A percentile compares a stretch with the other conserved stretches of the same genome.
These are phyloP conservation scores for Globisporangium takayamanum DNA, from an alignment of 352 stramenopile species.

Conservation along the genomic window DNA sequence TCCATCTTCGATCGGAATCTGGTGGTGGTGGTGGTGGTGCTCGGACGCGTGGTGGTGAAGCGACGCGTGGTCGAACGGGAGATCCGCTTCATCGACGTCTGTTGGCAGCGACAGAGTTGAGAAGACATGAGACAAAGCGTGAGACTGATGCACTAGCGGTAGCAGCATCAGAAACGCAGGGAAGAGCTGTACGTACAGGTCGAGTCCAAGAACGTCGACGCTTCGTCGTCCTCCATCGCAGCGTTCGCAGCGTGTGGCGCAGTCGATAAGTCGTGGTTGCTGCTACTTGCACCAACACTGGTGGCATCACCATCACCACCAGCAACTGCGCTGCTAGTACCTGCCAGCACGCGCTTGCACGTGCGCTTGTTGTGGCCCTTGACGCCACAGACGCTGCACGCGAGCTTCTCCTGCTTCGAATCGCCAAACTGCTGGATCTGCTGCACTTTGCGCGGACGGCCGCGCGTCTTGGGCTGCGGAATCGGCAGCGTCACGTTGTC, in stretches of 20 bases:
- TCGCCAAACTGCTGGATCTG: slow-evolving; percentile 75
- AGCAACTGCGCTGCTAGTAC: neutral
- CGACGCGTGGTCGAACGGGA: slow-evolving; percentile 15
- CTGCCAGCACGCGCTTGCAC: slow-evolving; percentile 43
- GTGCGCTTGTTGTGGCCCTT: slow-evolving; percentile 84
- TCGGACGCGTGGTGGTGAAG: slow-evolving; percentile 4
- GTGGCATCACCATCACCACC: neutral
- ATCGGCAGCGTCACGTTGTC: slow-evolving; percentile 56
- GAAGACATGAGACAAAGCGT: too few relatives aligned
- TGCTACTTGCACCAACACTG: neutral
- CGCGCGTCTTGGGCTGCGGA: slow-evolving; percentile 45
- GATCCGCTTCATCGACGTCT: slow-evolving; percentile 13
- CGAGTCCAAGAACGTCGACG: slow-evolving; percentile 15
- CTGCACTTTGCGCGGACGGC: slow-evolving; percentile 67
- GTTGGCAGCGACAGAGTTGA: neutral
- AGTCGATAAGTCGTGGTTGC: slow-evolving; percentile 8
- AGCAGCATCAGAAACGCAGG: neutral
- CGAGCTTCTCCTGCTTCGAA: slow-evolving; percentile 63
- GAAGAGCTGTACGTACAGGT: slow-evolving; percentile 9
- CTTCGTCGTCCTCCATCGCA: slow-evolving; percentile 10
- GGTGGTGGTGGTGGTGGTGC: slow-evolving; percentile 8
- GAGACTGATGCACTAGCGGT: too few relatives aligned
- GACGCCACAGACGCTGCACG: slow-evolving; percentile 71
- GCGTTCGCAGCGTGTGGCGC: slow-evolving; percentile 7
- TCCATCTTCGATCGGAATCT: slow-evolving; percentile 11